Evolutionary conservation across 176 grass and related monocot genomes (phyloP).

Genomic region (Carex littledalei): DNA sequence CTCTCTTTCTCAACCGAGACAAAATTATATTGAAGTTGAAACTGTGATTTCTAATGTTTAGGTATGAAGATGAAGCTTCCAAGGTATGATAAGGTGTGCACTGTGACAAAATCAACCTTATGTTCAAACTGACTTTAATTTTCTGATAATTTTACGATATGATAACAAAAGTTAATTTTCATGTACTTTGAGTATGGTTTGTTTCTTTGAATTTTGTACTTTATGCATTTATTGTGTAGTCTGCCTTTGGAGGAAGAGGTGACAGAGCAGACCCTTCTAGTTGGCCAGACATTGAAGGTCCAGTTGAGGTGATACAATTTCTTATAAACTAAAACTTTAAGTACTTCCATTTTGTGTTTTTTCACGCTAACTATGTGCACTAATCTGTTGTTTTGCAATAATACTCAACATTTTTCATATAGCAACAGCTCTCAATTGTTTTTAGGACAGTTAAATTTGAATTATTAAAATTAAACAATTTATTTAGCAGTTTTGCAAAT

Average conservation of each 20-base stretch:
- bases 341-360: not conserved
- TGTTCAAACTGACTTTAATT: not conserved
- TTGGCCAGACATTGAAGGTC: conserved; percentile 93
- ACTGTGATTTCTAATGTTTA: conserved; percentile 28
- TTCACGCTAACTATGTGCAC: not conserved
- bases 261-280: conserved; percentile 83
- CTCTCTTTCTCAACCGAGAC: not conserved
- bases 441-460: not conserved
- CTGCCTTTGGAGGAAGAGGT: conserved; percentile 88
- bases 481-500: not conserved
- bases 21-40: not conserved
- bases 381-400: not conserved
- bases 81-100: conserved; percentile 92
- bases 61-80: conserved; percentile 94
- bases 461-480: not conserved
- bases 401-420: not conserved
- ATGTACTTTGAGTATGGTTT: not conserved
- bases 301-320: conserved; percentile 52
- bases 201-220: not conserved
- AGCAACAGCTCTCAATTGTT: not conserved
- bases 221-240: conserved; percentile 47
- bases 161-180: not conserved
- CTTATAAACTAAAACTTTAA: not conserved
- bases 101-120: conserved; percentile 10
- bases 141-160: not conserved